phyloP scores from a whole-genome alignment of 768 basidiomycete species.

The Boletus tomentosulus region DNA sequence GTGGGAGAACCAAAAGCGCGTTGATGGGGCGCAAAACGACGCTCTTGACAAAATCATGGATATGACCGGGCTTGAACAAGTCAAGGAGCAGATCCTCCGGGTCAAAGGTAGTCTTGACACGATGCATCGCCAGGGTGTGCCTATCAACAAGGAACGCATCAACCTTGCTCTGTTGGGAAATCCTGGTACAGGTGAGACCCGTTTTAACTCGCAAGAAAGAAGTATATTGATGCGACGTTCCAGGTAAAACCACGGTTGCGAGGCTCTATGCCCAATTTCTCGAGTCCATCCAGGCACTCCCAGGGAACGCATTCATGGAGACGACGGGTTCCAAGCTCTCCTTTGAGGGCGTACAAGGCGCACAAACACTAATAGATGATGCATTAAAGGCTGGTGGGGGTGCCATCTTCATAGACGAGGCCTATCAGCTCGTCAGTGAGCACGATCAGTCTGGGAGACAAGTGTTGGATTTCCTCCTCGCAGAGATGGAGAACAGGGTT shows the following conservation, averaged over 20 bases:
- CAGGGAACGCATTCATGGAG: slow-evolving; percentile 53
- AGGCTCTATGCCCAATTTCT: slow-evolving; percentile 63
- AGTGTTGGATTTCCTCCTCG: slow-evolving; percentile 67
- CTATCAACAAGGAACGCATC: slow-evolving; percentile 53
- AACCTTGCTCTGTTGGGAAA: slow-evolving; percentile 65
- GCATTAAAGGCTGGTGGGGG: slow-evolving; percentile 57
- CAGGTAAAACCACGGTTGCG: slow-evolving; percentile 71
- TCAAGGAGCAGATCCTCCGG: slow-evolving; percentile 55
- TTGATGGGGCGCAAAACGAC: slow-evolving; percentile 47
- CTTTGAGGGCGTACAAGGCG: slow-evolving; percentile 51
- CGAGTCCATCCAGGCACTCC: slow-evolving; percentile 50
- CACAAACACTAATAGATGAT: slow-evolving; percentile 49
- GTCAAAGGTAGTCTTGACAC: slow-evolving; percentile 59
- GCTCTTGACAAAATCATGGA: slow-evolving; percentile 66
- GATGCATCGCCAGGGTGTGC: slow-evolving; percentile 47
- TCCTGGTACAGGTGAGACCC: slow-evolving; percentile 61
- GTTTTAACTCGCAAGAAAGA: not conserved
- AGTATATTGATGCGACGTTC: not conserved
- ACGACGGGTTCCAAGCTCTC: slow-evolving; percentile 61
- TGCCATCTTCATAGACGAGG: slow-evolving; percentile 68
- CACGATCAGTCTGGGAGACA: slow-evolving; percentile 48
- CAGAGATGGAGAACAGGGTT: slow-evolving; percentile 70
- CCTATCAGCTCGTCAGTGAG: slow-evolving; percentile 58
- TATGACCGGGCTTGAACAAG: slow-evolving; percentile 65
- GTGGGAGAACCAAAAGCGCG: slow-evolving; percentile 56